phyloP scores from a whole-genome alignment of 768 basidiomycete genomes.

The Hericium coralloides region DNA sequence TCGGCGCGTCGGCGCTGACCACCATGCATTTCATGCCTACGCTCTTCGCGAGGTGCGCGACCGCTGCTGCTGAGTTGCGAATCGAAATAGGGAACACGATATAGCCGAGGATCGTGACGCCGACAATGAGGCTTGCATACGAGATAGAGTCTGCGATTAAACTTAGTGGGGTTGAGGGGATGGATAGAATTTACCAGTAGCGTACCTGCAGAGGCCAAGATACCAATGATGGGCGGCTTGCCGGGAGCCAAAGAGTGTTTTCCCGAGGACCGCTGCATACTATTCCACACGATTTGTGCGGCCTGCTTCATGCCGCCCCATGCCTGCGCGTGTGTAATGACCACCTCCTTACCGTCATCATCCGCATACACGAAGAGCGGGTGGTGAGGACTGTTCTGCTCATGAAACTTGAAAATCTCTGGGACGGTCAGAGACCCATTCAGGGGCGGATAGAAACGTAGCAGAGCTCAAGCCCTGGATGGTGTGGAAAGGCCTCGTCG shows the following conservation, averaged over 20 bases:
- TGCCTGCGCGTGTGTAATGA: not conserved
- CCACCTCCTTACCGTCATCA: not conserved
- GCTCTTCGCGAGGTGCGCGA: constrained; percentile 3
- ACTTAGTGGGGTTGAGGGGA: too few relatives aligned
- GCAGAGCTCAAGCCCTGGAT: not conserved
- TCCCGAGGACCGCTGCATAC: not conserved
- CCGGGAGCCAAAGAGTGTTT: not conserved
- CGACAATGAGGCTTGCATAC: constrained; percentile 17
- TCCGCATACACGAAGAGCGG: constrained; percentile 22
- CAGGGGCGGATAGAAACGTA: constrained; percentile 24
- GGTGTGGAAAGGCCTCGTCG: not conserved
- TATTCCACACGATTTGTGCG: constrained; percentile 2
- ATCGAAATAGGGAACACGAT: not conserved
- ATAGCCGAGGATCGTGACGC: constrained; percentile 4
- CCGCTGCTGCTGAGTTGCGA: constrained; percentile 2
- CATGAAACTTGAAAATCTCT: constrained; percentile 26
- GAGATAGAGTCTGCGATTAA: constrained; percentile 14
- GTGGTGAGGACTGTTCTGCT: constrained; percentile 18
- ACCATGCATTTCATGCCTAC: not conserved
- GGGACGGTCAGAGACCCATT: constrained; percentile 19
- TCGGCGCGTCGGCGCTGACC: constrained; percentile 9
- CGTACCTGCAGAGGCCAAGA: constrained; percentile 14
- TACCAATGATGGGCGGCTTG: constrained; percentile 7
- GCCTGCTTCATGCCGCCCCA: not conserved
- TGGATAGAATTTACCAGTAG: not conserved